phyloP scores from a whole-genome alignment of 495 filamentous ascomycete genomes.

The Astrocystis sublimbata region DNA sequence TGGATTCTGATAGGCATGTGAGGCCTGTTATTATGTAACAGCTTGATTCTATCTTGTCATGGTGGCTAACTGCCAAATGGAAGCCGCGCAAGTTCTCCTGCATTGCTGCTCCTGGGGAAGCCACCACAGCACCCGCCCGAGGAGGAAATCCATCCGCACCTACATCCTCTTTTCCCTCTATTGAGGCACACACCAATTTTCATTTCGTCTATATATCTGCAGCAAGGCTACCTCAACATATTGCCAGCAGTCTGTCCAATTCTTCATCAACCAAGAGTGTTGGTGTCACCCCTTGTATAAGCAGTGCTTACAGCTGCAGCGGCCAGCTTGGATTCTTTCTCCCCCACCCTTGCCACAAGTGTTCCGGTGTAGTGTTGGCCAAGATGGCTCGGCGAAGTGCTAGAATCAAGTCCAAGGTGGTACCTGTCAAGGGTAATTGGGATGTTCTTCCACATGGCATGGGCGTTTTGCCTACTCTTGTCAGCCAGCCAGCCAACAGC shows the following conservation, averaged over 20 bases:
- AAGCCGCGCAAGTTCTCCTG: neutral
- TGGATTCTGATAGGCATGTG: no score
- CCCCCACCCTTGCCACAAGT: neutral
- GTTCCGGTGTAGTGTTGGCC: neutral
- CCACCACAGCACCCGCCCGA: neutral
- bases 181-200: neutral
- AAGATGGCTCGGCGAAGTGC: slow-evolving; percentile 11
- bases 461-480: slow-evolving; percentile 25
- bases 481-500: neutral
- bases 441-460: slow-evolving; percentile 43
- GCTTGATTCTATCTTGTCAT: no score
- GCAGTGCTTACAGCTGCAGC: neutral
- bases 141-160: neutral
- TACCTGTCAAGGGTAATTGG: slow-evolving; percentile 35
- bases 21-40: no score
- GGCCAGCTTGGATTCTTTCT: neutral
- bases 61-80: no score
- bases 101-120: slow-evolving; percentile 5
- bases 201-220: neutral
- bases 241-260: neutral
- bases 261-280: neutral
- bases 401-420: slow-evolving; percentile 16
- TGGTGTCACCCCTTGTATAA: neutral
- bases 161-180: neutral
- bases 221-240: neutral